Percentiles rank a stretch among this genome's conserved stretches.
These are phyloP conservation scores for Lasiodiplodia hormozganensis DNA, from an alignment of 2,329 filamentous ascomycete species.

Conservation along the genomic window DNA sequence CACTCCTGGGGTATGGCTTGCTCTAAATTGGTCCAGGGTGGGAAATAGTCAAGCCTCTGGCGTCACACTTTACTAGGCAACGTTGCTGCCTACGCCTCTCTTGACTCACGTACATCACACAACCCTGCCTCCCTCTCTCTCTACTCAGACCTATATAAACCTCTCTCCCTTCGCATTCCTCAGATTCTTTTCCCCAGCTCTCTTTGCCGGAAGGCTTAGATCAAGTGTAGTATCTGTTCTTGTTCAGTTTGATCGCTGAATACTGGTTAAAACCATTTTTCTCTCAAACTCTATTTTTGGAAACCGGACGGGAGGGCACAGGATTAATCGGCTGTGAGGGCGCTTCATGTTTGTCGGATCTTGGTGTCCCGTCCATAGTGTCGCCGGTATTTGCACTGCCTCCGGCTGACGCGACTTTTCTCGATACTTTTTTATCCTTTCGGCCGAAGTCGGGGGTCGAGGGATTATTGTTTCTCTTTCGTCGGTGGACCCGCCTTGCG, in stretches of 20 bases:
- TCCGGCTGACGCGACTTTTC: slow-evolving; percentile 8
- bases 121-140: neutral
- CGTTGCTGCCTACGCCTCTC: neutral
- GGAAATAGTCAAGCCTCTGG: neutral
- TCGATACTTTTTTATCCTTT: neutral
- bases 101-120: neutral
- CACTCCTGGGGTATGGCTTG: neutral
- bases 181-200: neutral
- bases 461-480: slow-evolving; percentile 5
- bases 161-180: neutral
- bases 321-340: slow-evolving; percentile 1
- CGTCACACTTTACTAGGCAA: neutral
- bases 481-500: slow-evolving; percentile 1
- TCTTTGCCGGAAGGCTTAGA: slow-evolving; percentile 4
- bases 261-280: neutral
- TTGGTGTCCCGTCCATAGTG: slow-evolving; percentile 3
- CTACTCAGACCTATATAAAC: neutral
- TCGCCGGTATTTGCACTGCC: slow-evolving; percentile 15
- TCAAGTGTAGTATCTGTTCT: slow-evolving; percentile 21
- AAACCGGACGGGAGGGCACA: neutral
- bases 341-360: neutral
- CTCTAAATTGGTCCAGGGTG: neutral
- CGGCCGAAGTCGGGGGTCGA: neutral
- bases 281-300: slow-evolving; percentile 10
- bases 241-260: slow-evolving; percentile 16